phyloP scores from a whole-genome alignment of 495 filamentous ascomycete species.

The Cairneyella variabilis region DNA sequence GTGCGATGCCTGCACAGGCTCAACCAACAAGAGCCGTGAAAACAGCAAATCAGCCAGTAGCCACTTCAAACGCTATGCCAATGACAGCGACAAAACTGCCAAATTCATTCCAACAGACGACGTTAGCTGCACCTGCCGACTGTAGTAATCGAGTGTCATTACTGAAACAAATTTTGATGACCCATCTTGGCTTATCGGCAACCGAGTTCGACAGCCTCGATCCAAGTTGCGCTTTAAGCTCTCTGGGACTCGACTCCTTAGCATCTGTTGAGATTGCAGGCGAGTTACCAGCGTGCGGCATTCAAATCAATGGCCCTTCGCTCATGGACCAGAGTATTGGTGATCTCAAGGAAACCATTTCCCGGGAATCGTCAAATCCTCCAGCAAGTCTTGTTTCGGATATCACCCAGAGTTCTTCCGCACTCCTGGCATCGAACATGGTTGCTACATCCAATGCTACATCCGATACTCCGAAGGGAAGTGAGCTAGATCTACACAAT shows the following conservation, averaged over 20 bases:
- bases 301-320: background rate
- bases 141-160: background rate
- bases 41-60: background rate
- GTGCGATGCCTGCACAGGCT: background rate
- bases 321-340: background rate
- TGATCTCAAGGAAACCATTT: background rate
- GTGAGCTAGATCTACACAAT: background rate
- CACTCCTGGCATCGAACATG: background rate
- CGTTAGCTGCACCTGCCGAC: background rate
- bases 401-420: background rate
- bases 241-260: constrained; percentile 24
- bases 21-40: background rate
- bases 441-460: background rate
- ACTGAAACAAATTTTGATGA: background rate
- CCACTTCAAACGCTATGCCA: background rate
- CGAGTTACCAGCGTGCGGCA: background rate
- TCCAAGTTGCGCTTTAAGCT: constrained; percentile 13
- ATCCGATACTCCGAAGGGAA: background rate
- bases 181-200: constrained; percentile 9
- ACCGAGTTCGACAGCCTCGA: constrained; percentile 14
- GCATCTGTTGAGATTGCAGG: constrained; percentile 22
- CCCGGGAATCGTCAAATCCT: background rate
- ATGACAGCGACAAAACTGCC: background rate
- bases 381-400: background rate
- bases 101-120: background rate